Conservation (phyloP, 163 green algal species). For the Prototheca wickerhamii region DNA sequence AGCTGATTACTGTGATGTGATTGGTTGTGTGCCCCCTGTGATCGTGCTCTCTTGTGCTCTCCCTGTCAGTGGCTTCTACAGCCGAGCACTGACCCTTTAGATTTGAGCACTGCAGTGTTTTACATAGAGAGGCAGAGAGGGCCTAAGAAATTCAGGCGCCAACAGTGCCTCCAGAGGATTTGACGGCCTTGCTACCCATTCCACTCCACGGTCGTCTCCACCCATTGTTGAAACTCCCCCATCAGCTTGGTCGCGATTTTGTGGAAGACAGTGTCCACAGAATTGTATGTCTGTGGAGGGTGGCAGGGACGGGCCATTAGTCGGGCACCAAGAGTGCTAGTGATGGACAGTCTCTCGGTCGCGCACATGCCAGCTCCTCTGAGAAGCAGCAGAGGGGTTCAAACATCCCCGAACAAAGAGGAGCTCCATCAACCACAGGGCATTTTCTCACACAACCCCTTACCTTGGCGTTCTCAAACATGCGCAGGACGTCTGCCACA, state of each 20-base stretch:
- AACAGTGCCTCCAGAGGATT: too few species aligned
- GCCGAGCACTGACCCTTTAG: too few species aligned
- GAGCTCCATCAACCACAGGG: not conserved
- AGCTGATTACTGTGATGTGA: too few species aligned
- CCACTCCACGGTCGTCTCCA: slow-evolving; percentile 12
- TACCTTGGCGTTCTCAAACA: slow-evolving; percentile 70
- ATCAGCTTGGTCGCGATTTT: slow-evolving; percentile 71
- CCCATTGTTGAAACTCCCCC: slow-evolving; percentile 44
- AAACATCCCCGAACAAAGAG: not conserved
- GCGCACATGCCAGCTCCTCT: not conserved
- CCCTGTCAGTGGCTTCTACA: too few species aligned
- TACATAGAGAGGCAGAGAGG: too few species aligned
- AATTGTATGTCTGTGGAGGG: slow-evolving; percentile 64
- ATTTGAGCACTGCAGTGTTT: too few species aligned
- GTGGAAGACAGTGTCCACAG: slow-evolving; percentile 78
- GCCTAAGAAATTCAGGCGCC: too few species aligned
- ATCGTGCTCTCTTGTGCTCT: too few species aligned
- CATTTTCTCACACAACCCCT: not conserved
- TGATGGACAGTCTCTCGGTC: not conserved
- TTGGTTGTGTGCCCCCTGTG: too few species aligned
- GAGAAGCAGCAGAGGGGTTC: not conserved
- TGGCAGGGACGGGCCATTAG: not conserved
- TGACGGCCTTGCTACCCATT: too few species aligned
- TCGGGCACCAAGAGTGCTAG: not conserved
- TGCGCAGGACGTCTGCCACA: slow-evolving; percentile 70